These are phyloP conservation scores for Anaeromyces robustus DNA, from an alignment of 192 early-diverging fungal genomes.

Conservation along the genomic window DNA sequence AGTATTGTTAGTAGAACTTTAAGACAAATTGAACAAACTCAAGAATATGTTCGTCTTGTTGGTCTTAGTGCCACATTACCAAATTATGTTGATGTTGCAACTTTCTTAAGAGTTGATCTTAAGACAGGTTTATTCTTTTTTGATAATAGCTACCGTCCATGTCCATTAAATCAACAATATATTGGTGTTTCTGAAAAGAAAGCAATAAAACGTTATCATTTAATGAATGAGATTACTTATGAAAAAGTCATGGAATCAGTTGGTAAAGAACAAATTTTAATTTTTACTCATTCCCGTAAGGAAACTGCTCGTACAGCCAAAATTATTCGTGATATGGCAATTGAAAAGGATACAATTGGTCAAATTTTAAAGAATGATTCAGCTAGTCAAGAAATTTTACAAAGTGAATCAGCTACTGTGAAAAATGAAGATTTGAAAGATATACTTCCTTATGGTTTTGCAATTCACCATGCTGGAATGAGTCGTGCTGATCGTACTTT, in stretches of 20 bases:
- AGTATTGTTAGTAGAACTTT: slow-evolving; percentile 76
- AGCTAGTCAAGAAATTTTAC: slow-evolving; percentile 67
- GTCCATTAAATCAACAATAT: slow-evolving; percentile 89
- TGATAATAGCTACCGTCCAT: slow-evolving; percentile 81
- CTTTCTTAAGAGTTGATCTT: slow-evolving; percentile 76
- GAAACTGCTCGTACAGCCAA: slow-evolving; percentile 93
- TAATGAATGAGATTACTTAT: slow-evolving; percentile 95
- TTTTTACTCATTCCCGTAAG: slow-evolving; percentile 96
- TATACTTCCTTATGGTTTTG: slow-evolving; percentile 87
- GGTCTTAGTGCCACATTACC: slow-evolving; percentile 89
- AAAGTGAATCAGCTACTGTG: slow-evolving; percentile 57
- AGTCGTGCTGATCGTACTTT: slow-evolving; percentile 72
- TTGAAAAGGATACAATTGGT: slow-evolving; percentile 72
- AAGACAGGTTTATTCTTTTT: slow-evolving; percentile 79
- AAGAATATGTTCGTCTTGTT: slow-evolving; percentile 75
- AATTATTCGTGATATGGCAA: slow-evolving; percentile 77
- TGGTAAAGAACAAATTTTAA: slow-evolving; percentile 69
- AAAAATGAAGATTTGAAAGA: slow-evolving; percentile 78
- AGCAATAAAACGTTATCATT: slow-evolving; percentile 74
- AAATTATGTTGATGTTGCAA: slow-evolving; percentile 89
- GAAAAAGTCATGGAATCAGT: slow-evolving; percentile 84
- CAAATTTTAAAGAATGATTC: slow-evolving; percentile 70
- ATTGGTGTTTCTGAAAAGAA: slow-evolving; percentile 97
- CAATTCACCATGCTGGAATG: slow-evolving; percentile 96
- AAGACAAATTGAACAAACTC: slow-evolving; percentile 74